phyloP scores from a whole-genome alignment of 768 basidiomycete genomes.

The Amanita phalloides region DNA sequence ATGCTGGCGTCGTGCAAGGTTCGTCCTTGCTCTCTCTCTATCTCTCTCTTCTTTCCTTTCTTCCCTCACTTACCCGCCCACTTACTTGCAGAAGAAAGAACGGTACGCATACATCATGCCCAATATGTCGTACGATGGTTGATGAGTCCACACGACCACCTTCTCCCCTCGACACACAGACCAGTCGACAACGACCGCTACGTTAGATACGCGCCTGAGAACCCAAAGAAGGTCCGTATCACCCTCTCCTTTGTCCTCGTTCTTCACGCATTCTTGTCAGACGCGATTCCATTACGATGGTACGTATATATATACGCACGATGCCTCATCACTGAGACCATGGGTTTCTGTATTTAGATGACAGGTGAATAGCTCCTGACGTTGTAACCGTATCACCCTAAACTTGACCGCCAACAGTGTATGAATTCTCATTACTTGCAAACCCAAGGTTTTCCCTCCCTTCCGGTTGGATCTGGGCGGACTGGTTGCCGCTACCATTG shows the following conservation, averaged over 20 bases:
- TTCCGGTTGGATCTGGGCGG: too few relatives aligned
- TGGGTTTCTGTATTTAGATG: too few relatives aligned
- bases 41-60: neutral
- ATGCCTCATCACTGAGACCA: neutral
- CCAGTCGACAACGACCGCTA: conserved; percentile 82
- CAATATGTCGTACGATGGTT: neutral
- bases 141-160: conserved; percentile 4
- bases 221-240: conserved; percentile 70
- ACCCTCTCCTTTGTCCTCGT: neutral
- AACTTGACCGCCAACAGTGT: neutral
- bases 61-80: neutral
- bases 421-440: neutral
- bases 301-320: conserved; percentile 19
- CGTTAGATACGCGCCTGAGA: conserved; percentile 65
- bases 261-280: conserved; percentile 21
- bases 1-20: conserved; percentile 94
- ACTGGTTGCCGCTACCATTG: too few relatives aligned
- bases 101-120: conserved; percentile 31
- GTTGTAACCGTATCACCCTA: neutral
- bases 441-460: neutral
- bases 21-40: conserved; percentile 1
- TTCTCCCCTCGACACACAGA: conserved; percentile 22
- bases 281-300: conserved; percentile 79
- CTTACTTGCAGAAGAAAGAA: conserved; percentile 32
- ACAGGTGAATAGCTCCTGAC: too few relatives aligned